Evolutionary conservation across 371 early-diverging fungal genomes (phyloP), one percentile per base, ranked within the genome.

Genomic region (Lichtheimia ornata): DNA sequence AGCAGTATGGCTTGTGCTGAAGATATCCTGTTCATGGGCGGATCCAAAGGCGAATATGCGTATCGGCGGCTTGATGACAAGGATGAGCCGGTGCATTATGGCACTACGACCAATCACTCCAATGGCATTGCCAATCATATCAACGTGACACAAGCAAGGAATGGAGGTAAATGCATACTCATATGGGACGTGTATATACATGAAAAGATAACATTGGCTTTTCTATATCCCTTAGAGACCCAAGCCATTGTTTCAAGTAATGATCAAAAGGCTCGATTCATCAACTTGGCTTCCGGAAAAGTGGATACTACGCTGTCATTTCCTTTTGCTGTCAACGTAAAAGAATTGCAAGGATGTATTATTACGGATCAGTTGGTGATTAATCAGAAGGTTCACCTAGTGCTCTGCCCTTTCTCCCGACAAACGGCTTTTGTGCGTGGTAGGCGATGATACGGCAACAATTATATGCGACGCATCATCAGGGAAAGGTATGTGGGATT

Each of bases 291-390:
- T 7, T 70, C 78, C 0, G 50, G 82, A 53, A 24, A 62, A 18
- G 69, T 79, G 0, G 67, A 65, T 1, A 58, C 63, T 2, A 63
- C 71, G 3, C 64, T 82, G 43, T 28, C 57, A 3, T 80, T 91
- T 43, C 77, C 73, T 0, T 91, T 86, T 83, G 82, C 89, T 13
- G 86, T 84, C 25, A 92, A 94, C 71, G 91, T 89, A 82, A 62
- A 76, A 41, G 22, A 27, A 52, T 42, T n/a, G 42, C 56, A 18
- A 17, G 12, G 3, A 11, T n/a, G 24, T 15, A n/a, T 6, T 43
- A 44, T 53, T 9, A 35, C 11, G 35, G 27, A 56, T 24, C 11
- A 35, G 25, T 56, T 51, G 27, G 5, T 53, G 30, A 20, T 50
- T n/a, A 27, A 35, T 20, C 18, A 47, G 14, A n/a, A 47, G n/a